Evolutionary conservation across 495 filamentous ascomycete genomes (phyloP), one percentile per base, ranked within the genome.

Genomic region (Xylaria palmicola): DNA sequence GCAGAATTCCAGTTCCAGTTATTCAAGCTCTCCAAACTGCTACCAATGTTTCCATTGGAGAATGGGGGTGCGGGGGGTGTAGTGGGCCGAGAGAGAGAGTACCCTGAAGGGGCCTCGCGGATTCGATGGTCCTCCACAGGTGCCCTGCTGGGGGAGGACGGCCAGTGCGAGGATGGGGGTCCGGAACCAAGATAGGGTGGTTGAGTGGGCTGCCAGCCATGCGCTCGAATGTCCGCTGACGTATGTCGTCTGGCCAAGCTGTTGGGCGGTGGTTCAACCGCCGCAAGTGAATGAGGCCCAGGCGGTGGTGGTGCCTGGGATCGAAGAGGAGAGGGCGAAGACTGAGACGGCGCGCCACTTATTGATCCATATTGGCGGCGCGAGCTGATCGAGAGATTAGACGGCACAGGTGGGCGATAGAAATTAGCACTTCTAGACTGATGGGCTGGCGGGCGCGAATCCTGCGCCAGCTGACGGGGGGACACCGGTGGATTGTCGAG

Each of bases 211-310:
- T 89, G 86, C 94, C 94, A 97, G 52, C 91, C 90, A 65, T 90
- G 89, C 40, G 90, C 86, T 29, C 94, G 90, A 64, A 98, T 98
- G 66, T 98, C 94, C 55, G 94, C 94, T 48, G 93, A 94, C 1
- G 94, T 98, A 74, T 98, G 94, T 43, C 94, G 86, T 20, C 94
- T 87, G 30, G 87, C 83, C 34, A 97, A 78, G 66, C 87, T 89
- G 52, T 86, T 84, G 10, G 90, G 88, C 24, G 90, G 90, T 26
- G 91, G 88, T 29, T 90, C 83, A 19, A 89, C 86, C 52, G 83
- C 81, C 1, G 91, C 84, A 43, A 96, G 79, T 48, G 91, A 91
- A 71, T 95, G 91, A 26, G 88, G 87, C 22, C 80, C 80, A 19
- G 87, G 83, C 15, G 86, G 83, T 3, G 87, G 84, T 34, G 86